Base-by-base conservation (phyloP, 2,329 filamentous ascomycete species). In the Botrytis sinoallii region DNA sequence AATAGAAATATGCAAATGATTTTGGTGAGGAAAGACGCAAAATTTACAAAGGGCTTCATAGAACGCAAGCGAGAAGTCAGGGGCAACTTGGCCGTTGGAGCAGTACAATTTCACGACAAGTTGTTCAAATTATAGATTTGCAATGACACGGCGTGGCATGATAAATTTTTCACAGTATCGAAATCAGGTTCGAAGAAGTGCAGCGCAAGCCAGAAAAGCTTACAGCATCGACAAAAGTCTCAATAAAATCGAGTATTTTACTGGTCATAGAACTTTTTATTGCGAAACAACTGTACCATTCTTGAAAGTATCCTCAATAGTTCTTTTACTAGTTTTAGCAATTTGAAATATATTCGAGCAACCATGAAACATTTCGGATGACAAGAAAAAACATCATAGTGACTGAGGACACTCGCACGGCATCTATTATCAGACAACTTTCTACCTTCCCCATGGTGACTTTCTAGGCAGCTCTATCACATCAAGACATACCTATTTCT, bases 241-340 rank as follows among this genome's bases (percentile, higher is more conserved):
- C 6, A 12, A 40, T 1, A 12, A 8, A 6, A 32, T 57, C 7
- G 1, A 18, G n/a, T 29, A 3, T 18, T 57, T 57, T 0, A 4
- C 2, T 57, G n/a, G 52, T 6, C 9, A 6, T 9, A 18, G 3
- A 32, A 8, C 52, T 4, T 57, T 18, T 4, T 3, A 57, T 57
- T 0, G 14, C 52, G 3, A 7, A 18, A 18, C 52, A 57, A 18
- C n/a, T 0, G 0, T 1, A 7, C 8, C 0, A 4, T 0, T 8
- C 25, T 8, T 14, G 5, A 29, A 29, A 29, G 29, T 8, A 4
- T 55, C 0, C 3, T 3, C n/a, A n/a, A 55, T 1, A 29, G 5
- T 55, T 55, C 12, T 14, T 9, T 55, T 3, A 8, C 2, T 3
- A 16, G n/a, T n/a, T n/a, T 29, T 14, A 8, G 52, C 25, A 0